A percentile compares a stretch with the other conserved stretches of the same genome.
These are phyloP conservation scores for Actinomucor elegans DNA, from an alignment of 371 early-diverging fungal genomes.

Conservation along the genomic window DNA sequence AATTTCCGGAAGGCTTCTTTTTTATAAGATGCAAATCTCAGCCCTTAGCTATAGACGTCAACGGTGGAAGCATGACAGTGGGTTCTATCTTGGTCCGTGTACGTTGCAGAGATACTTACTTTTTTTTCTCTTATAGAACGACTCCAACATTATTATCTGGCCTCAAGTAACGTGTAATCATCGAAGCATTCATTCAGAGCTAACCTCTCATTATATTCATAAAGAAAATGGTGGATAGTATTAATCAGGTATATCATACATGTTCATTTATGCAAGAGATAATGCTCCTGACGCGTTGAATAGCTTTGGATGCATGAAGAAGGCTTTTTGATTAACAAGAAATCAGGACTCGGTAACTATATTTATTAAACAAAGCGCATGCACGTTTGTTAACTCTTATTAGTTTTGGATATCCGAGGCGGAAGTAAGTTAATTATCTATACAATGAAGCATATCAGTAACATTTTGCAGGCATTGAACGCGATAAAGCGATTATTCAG, in stretches of 20 bases:
- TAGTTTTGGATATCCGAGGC: constrained; percentile 50
- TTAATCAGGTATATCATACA: constrained; percentile 38
- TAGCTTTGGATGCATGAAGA: constrained; percentile 56
- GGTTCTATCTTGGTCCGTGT: background rate
- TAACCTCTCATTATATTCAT: background rate
- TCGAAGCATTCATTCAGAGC: too few species aligned
- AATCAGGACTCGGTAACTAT: constrained; percentile 48
- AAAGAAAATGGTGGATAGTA: constrained; percentile 50
- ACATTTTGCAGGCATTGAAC: constrained; percentile 26
- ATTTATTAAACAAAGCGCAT: background rate
- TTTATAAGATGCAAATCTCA: constrained; percentile 40
- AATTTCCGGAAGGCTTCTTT: constrained; percentile 47
- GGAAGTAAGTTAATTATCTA: constrained; percentile 24
- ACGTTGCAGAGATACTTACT: background rate
- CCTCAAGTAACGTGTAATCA: constrained; percentile 40
- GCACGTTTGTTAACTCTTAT: background rate
- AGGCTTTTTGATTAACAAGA: constrained; percentile 52
- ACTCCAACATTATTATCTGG: constrained; percentile 48
- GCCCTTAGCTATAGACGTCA: constrained; percentile 36
- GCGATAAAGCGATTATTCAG: constrained; percentile 45
- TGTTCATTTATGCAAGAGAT: background rate
- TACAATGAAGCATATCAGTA: too few species aligned
- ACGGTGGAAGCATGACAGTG: constrained; percentile 42
- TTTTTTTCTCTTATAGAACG: constrained; percentile 30
- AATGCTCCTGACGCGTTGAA: background rate